Evolutionary conservation across 768 basidiomycete genomes (phyloP), one percentile per base, ranked within the genome.

Genomic region (Termitomyces sp.): DNA sequence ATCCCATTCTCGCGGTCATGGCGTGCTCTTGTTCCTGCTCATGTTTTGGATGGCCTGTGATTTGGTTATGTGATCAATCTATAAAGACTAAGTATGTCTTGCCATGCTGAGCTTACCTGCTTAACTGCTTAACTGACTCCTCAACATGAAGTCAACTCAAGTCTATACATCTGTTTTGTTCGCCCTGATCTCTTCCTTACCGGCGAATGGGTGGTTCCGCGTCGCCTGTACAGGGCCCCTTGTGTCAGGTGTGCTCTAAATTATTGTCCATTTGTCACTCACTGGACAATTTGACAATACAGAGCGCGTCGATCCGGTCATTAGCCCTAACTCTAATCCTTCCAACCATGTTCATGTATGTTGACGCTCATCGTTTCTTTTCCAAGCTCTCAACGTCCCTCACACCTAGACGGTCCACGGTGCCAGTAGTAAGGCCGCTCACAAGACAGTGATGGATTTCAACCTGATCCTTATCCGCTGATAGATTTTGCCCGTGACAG

Each of bases 331-430:
- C 22, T 57, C 57, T 25, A 60, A 60, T 12, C 75, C 75, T 0
- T 72, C 73, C 0, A 68, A 73, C 33, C 75, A 76, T 52, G 69
- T 75, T 40, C 75, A 76, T 54, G 74, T 76, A 41, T 40, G 73
- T 64, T 5, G 41, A 10, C 15, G n/a, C 47, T 48, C 23, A 13
- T 23, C 38, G 13, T 22, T 23, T 27, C 10, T 52, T n/a, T 16
- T 23, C 48, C 36, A 13, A 35, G 18, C 23, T 38, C 43, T 22
- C 18, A 32, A 53, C 43, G 7, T 9, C n/a, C 1, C 15, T 40
- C 11, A 27, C 18, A 12, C 29, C 7, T 60, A 73, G 72, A 73
- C 74, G 22, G 60, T 76, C 18, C 73, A 75, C 54, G 74, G 74
- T 31, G 70, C 63, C 33, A 71, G 66, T 54, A 70, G 74, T 76